Conservation (phyloP, 2,329 filamentous ascomycete genomes). For the Cladophialophora exuberans region DNA sequence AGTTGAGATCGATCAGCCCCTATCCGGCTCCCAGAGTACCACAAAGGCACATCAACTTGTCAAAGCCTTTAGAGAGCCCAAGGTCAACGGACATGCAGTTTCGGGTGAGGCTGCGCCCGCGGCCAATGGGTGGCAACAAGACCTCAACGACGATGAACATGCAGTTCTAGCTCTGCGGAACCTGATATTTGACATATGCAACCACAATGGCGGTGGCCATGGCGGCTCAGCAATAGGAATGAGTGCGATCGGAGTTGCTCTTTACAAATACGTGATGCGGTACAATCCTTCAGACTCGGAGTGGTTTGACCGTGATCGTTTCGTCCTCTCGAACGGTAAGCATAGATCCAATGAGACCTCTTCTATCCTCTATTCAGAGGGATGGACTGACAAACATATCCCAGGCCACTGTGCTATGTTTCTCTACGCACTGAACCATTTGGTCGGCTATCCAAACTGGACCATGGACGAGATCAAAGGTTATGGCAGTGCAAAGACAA, state of each 20-base stretch:
- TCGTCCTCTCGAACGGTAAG: slow-evolving; percentile 61
- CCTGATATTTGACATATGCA: slow-evolving; percentile 22
- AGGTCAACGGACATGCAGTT: neutral
- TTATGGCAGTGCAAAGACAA: slow-evolving; percentile 36
- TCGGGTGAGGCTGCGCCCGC: neutral
- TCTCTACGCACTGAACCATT: slow-evolving; percentile 39
- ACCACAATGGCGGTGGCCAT: slow-evolving; percentile 37
- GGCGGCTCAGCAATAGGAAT: slow-evolving; percentile 45
- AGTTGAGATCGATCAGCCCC: neutral
- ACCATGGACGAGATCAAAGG: slow-evolving; percentile 42
- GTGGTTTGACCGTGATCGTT: slow-evolving; percentile 66
- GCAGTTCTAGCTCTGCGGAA: slow-evolving; percentile 1
- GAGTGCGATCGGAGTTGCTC: slow-evolving; percentile 48
- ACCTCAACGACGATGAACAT: slow-evolving; percentile 1
- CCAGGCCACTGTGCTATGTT: slow-evolving; percentile 15
- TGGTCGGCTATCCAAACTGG: slow-evolving; percentile 39
- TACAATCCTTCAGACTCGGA: slow-evolving; percentile 54
- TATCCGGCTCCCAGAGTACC: neutral
- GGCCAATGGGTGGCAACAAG: neutral
- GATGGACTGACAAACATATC: neutral
- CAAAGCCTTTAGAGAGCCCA: neutral
- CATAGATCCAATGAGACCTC: neutral
- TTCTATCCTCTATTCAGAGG: neutral
- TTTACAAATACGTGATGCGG: slow-evolving; percentile 49
- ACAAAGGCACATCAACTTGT: neutral